Percentiles rank a stretch among this genome's conserved stretches.
These are phyloP conservation scores for Saposhnikovia divaricata DNA, from an alignment of 129 eudicot genomes.

Conservation along the genomic window DNA sequence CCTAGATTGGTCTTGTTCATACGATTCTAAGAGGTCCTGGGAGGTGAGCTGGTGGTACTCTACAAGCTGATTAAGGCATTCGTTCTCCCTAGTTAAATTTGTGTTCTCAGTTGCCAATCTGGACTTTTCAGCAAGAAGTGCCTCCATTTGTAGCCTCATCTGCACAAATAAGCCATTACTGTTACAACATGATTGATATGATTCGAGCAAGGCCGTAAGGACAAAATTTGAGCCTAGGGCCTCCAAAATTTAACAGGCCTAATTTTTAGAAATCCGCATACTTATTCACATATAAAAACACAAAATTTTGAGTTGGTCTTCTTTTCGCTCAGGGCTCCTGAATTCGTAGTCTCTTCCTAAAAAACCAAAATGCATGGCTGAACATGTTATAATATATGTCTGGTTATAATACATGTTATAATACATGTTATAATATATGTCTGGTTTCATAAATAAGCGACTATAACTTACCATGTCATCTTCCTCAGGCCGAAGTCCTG, in stretches of 20 bases:
- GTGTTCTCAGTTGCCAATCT: conserved; percentile 82
- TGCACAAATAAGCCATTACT: conserved; percentile 5
- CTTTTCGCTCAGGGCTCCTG: background rate
- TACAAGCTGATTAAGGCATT: conserved; percentile 74
- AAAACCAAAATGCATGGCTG: background rate
- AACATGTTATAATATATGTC: background rate
- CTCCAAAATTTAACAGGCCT: too few species aligned
- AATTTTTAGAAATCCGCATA: too few species aligned
- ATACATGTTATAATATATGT: background rate
- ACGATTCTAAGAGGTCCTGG: conserved; percentile 56
- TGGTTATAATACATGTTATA: background rate
- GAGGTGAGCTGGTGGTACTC: conserved; percentile 90
- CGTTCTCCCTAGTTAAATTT: conserved; percentile 73
- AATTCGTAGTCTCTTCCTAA: background rate
- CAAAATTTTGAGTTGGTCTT: background rate
- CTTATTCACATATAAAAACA: too few species aligned
- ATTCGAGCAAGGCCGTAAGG: background rate
- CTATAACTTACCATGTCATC: conserved; percentile 67
- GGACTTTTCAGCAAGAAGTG: conserved; percentile 85
- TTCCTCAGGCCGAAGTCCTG: conserved; percentile 69
- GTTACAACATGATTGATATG: background rate
- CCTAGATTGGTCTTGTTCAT: conserved; percentile 35
- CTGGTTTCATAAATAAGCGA: background rate
- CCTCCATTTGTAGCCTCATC: conserved; percentile 97
- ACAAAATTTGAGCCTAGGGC: background rate